phyloP scores from a whole-genome alignment of 2,329 filamentous ascomycete genomes.

The Thermomyces lanuginosus region DNA sequence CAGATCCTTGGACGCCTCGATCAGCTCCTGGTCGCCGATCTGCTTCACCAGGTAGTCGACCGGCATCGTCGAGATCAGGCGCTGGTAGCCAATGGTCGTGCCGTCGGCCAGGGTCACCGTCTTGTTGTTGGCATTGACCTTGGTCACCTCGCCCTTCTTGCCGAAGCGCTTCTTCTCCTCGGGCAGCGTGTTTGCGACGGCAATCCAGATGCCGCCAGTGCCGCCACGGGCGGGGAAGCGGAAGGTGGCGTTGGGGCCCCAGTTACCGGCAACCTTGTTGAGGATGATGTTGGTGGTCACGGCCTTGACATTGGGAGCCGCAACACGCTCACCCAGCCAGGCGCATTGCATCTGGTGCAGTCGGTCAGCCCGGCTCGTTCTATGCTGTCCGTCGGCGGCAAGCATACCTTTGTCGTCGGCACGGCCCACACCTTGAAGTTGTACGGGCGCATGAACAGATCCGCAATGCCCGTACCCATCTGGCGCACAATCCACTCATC shows the following conservation, averaged over 20 bases:
- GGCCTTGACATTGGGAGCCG: constrained; percentile 85
- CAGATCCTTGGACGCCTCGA: constrained; percentile 70
- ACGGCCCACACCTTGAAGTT: constrained; percentile 99
- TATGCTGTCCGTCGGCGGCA: background rate
- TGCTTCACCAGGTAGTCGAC: constrained; percentile 75
- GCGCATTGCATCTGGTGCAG: constrained; percentile 77
- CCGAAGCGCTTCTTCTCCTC: constrained; percentile 85
- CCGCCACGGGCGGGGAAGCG: constrained; percentile 90
- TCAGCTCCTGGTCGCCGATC: constrained; percentile 75
- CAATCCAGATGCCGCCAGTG: constrained; percentile 98
- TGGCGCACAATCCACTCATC: constrained; percentile 96
- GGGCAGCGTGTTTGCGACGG: constrained; percentile 82
- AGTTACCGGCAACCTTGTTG: constrained; percentile 89
- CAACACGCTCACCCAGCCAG: constrained; percentile 97
- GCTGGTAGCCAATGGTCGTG: constrained; percentile 76
- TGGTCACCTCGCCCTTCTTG: constrained; percentile 64
- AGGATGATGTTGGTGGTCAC: constrained; percentile 90
- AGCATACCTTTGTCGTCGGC: constrained; percentile 75
- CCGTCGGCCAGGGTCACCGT: constrained; percentile 68
- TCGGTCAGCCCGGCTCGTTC: background rate
- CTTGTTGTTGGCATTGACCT: constrained; percentile 76
- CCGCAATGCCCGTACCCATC: constrained; percentile 74
- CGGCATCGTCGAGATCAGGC: constrained; percentile 90
- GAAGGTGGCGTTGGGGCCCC: constrained; percentile 97
- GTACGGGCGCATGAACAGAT: constrained; percentile 98